Base-by-base conservation (phyloP, 106 monocot genomes). In the Phalaenopsis aphrodite region DNA sequence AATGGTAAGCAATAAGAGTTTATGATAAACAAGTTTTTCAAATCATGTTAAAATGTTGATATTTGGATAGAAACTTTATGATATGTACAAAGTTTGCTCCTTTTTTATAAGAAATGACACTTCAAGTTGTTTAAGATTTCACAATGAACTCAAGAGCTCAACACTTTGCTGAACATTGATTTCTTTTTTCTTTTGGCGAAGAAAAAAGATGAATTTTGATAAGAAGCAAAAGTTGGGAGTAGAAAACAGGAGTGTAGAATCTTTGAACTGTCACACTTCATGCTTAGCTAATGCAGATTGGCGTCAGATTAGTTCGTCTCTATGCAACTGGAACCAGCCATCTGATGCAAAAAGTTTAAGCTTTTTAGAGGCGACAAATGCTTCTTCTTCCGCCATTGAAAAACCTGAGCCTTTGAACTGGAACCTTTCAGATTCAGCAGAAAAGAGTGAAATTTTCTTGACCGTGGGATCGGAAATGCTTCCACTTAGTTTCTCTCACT, bases 181-280 rank as follows among this genome's bases (percentile, higher is more conserved):
- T 2, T 80, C 1, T 8, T 55, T 39, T 64, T 46, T 78, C 41
- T 61, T 30, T 64, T 10, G 41, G n/a, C 23, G 45, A 47, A 56
- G 19, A 1, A 61, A 37, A 78, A 57, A 57, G 55, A 85, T 88
- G 87, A 82, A 89, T 81, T 84, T 87, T 80, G 56, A 84, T 47
- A 86, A 87, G 36, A 89, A 87, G 77, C 83, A 88, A 18, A 84
- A 79, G 41, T 71, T 79, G 78, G 83, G 65, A 23, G 75, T 85
- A 80, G 90, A 88, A 83, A 86, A 84, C 46, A 82, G 81, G 11
- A 42, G 66, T 72, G 73, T 76, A 8, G 80, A 82, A 78, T 37
- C 68, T 75, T 43, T 41, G 84, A 48, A 36, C 79, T 57, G 24
- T 42, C 57, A 8, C 56, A 80, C n/a, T 19, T 61, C 61, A 21